Percentiles rank a stretch among this genome's conserved stretches.
Evolutionary conservation across 495 filamentous ascomycete species (phyloP).

Genomic region (Achaetomiella virescens): DNA sequence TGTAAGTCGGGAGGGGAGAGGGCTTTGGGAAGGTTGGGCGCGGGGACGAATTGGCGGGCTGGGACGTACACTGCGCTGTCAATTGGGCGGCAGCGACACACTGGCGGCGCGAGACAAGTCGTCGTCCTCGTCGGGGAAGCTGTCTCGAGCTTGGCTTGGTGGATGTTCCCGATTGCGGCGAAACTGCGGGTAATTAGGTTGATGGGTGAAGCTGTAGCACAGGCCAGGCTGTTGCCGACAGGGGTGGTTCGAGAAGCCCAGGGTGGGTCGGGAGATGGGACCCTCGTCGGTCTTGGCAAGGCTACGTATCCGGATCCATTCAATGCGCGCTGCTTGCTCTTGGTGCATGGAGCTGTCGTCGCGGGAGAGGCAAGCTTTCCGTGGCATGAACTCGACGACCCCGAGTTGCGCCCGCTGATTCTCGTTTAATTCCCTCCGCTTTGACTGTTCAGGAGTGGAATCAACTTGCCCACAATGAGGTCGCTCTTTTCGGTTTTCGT

Average conservation of each 20-base stretch:
- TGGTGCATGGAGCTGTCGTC: constrained; percentile 6
- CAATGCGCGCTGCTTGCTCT: background rate
- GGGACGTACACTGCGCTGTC: background rate
- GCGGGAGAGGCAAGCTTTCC: constrained; percentile 12
- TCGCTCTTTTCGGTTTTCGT: constrained; percentile 65
- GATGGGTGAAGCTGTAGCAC: background rate
- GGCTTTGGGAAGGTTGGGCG: background rate
- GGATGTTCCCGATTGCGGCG: constrained; percentile 12
- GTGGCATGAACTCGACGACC: constrained; percentile 18
- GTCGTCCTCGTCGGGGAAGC: background rate
- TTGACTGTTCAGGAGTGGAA: constrained; percentile 20
- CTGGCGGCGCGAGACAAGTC: background rate
- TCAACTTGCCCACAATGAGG: constrained; percentile 53
- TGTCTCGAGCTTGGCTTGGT: constrained; percentile 2
- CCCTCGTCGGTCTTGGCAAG: constrained; percentile 28
- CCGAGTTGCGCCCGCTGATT: constrained; percentile 9
- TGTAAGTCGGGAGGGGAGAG: background rate
- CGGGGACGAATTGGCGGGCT: background rate
- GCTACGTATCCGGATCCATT: constrained; percentile 32
- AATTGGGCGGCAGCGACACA: constrained; percentile 9
- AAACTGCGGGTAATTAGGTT: constrained; percentile 20
- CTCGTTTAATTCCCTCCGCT: background rate
- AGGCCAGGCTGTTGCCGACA: constrained; percentile 1
- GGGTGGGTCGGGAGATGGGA: constrained; percentile 10
- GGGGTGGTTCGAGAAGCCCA: background rate